A percentile compares a stretch with the other conserved stretches of the same genome.
phyloP scores from a whole-genome alignment of 2,329 filamentous ascomycete genomes.

The Ophiostoma australiae region DNA sequence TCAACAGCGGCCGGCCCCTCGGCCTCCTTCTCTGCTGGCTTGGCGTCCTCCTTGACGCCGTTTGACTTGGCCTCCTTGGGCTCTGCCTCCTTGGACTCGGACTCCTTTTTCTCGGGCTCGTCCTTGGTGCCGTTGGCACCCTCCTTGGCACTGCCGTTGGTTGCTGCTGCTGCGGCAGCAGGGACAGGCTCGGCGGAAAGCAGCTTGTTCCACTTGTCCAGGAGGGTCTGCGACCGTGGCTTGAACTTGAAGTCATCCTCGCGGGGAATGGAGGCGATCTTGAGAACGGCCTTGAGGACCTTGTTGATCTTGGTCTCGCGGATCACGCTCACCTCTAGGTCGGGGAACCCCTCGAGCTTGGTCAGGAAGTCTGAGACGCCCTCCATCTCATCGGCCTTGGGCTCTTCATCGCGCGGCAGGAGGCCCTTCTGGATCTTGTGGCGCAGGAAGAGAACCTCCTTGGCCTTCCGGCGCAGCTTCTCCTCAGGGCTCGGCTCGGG shows the following conservation, averaged over 20 bases:
- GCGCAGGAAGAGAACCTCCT: conserved; percentile 83
- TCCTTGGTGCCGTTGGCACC: conserved; percentile 28
- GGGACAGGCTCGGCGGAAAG: conserved; percentile 49
- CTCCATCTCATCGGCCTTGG: conserved; percentile 81
- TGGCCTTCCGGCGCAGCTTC: conserved; percentile 56
- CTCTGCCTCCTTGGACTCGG: conserved; percentile 38
- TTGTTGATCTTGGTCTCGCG: conserved; percentile 96
- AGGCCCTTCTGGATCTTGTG: conserved; percentile 95
- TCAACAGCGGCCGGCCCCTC: conserved; percentile 24
- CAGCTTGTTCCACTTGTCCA: conserved; percentile 86
- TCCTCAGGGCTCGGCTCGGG: conserved; percentile 55
- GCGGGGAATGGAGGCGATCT: conserved; percentile 76
- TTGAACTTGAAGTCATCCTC: conserved; percentile 91
- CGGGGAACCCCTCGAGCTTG: conserved; percentile 72
- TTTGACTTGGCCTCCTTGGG: conserved; percentile 39
- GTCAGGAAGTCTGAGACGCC: conserved; percentile 70
- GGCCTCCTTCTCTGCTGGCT: conserved; percentile 24
- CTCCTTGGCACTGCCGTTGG: conserved; percentile 28
- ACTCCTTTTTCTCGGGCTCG: conserved; percentile 31
- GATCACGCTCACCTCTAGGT: conserved; percentile 86
- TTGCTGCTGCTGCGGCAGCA: conserved; percentile 34
- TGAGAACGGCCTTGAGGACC: conserved; percentile 89
- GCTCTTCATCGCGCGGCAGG: conserved; percentile 73
- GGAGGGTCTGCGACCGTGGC: conserved; percentile 68
- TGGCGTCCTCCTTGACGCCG: conserved; percentile 30